phyloP scores from a whole-genome alignment of 768 basidiomycete species.

The Leucocoprinus sp. region DNA sequence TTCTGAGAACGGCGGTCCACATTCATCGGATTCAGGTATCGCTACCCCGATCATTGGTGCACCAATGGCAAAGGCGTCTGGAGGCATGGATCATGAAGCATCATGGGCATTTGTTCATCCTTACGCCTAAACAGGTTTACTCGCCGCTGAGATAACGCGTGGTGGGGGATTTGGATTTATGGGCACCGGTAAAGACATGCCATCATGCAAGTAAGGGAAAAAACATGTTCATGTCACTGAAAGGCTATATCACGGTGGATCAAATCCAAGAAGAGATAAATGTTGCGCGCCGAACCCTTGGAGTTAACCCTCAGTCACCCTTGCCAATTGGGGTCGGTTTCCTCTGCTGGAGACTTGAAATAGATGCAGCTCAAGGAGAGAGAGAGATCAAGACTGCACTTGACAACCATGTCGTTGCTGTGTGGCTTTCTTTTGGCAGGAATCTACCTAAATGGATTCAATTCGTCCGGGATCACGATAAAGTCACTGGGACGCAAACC shows the following conservation, averaged over 20 bases:
- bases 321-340: conserved; percentile 69
- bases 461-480: conserved; percentile 49
- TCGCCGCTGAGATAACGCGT: conserved; percentile 53
- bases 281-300: conserved; percentile 40
- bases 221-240: neutral
- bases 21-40: conserved; percentile 29
- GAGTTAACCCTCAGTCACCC: conserved; percentile 24
- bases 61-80: conserved; percentile 67
- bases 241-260: conserved; percentile 42
- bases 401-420: conserved; percentile 46
- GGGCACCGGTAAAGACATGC: conserved; percentile 39
- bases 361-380: conserved; percentile 27
- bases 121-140: conserved; percentile 24
- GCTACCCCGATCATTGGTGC: conserved; percentile 53
- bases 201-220: neutral
- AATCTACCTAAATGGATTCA: conserved; percentile 53
- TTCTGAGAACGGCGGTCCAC: neutral
- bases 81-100: conserved; percentile 29
- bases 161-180: conserved; percentile 76
- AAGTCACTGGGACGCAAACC: conserved; percentile 29
- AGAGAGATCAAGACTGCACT: conserved; percentile 42
- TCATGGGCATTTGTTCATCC: neutral
- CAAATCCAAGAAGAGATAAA: conserved; percentile 42
- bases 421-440: conserved; percentile 72
- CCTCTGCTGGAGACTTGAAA: conserved; percentile 64